These are phyloP conservation scores for Pseudoscleropodium purum DNA, from an alignment of 225 moss, liverwort and hornwort species.

Conservation along the genomic window DNA sequence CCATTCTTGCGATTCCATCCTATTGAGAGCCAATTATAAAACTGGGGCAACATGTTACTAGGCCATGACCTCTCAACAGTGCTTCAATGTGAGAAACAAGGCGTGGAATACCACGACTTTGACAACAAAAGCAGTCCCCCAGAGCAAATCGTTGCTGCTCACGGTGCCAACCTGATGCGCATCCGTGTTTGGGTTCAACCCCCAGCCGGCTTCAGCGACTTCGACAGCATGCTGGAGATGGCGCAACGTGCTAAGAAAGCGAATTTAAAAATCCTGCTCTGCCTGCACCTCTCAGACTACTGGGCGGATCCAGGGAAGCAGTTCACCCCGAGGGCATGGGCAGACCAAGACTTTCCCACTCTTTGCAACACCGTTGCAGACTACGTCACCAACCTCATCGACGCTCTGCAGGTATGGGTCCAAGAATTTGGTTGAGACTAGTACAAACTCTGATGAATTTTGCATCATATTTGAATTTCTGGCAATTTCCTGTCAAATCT, in stretches of 20 bases:
- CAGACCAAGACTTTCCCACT: slow-evolving; percentile 7
- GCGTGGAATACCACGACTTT: slow-evolving; percentile 28
- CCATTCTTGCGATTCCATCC: not conserved
- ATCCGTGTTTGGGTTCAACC: slow-evolving; percentile 45
- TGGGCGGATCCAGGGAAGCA: slow-evolving; percentile 51
- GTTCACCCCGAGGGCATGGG: slow-evolving; percentile 24
- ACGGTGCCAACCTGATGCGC: slow-evolving; percentile 44
- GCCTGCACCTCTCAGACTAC: slow-evolving; percentile 49
- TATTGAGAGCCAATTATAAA: not conserved
- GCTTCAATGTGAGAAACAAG: slow-evolving; percentile 38
- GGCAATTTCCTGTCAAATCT: not conserved
- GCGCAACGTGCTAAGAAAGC: slow-evolving; percentile 17
- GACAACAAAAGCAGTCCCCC: not conserved
- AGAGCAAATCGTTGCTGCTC: slow-evolving; percentile 22
- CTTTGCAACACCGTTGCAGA: slow-evolving; percentile 16
- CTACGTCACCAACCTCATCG: slow-evolving; percentile 7
- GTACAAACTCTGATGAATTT: not conserved
- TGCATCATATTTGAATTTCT: not conserved
- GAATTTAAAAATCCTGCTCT: slow-evolving; percentile 18
- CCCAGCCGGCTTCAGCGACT: slow-evolving; percentile 30
- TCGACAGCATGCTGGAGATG: slow-evolving; percentile 24
- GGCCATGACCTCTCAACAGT: slow-evolving; percentile 50
- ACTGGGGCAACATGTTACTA: slow-evolving; percentile 3
- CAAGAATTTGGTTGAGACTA: not conserved
- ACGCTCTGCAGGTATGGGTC: not conserved